Conservation (phyloP, 305 asterid species). For the Fraxinus latifolia region DNA sequence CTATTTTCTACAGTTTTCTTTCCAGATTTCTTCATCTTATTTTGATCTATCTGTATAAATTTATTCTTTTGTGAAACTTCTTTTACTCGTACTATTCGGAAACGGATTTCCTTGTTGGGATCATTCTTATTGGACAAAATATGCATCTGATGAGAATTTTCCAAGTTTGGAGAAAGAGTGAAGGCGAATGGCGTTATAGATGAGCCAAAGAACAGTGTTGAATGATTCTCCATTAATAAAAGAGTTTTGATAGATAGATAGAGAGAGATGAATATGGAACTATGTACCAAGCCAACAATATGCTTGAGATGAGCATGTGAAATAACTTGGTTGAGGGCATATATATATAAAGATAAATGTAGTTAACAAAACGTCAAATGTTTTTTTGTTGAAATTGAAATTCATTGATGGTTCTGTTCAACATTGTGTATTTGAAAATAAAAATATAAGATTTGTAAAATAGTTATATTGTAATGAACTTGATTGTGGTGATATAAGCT, state of each 20-base stretch:
- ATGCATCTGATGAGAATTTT: background rate
- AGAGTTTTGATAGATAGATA: background rate
- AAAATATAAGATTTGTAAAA: no score
- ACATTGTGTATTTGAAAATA: no score
- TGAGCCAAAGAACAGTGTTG: conserved; percentile 2
- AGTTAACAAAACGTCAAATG: background rate
- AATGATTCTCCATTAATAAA: conserved; percentile 25
- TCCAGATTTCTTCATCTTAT: background rate
- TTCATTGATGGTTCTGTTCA: background rate
- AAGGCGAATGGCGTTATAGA: conserved; percentile 1
- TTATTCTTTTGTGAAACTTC: background rate
- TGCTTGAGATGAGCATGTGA: background rate
- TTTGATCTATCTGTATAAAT: background rate
- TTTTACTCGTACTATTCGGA: no score
- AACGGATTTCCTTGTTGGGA: background rate
- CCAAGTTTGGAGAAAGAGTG: conserved; percentile 18
- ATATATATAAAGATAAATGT: background rate
- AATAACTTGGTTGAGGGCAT: background rate
- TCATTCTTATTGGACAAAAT: background rate
- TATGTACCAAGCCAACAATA: no score
- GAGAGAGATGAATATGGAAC: no score
- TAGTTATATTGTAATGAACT: no score
- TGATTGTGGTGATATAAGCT: no score
- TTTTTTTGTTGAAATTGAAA: background rate
- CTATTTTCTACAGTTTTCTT: conserved; percentile 13